Evolutionary conservation across 495 filamentous ascomycete genomes (phyloP), one percentile per base, ranked within the genome.

Genomic region (Bathelium albidoporum): DNA sequence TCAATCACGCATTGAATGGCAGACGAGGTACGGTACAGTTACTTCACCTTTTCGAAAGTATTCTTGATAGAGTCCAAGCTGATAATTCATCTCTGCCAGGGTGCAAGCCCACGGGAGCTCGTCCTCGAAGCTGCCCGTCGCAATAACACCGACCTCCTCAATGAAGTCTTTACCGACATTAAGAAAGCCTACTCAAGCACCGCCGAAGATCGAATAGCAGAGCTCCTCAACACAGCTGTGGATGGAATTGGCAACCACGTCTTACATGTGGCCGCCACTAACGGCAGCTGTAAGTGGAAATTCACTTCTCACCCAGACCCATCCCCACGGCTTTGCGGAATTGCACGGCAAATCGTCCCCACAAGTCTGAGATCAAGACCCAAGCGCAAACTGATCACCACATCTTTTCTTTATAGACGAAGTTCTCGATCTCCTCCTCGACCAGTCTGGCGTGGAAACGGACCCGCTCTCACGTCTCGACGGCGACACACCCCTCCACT

Each of bases 361-460:
- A n/a, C n/a, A n/a, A n/a, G n/a, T n/a, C n/a, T n/a, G n/a, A n/a
- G n/a, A n/a, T n/a, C n/a, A n/a, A n/a, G n/a, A n/a, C n/a, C n/a
- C n/a, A n/a, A n/a, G n/a, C n/a, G n/a, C n/a, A n/a, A n/a, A n/a
- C n/a, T 49, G 44, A 49, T 5, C 5, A 49, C 5, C n/a, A 16
- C 18, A 5, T 49, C 44, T 12, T 7, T 16, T 7, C 9, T 20
- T 16, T 55, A 4, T 29, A 55, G 49, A 95, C 78, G 93, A 97
- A 67, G 82, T 90, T 24, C 89, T 97, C 77, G 94, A 98, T 76
- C 66, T 82, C 62, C 85, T 98, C 58, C 93, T 98, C 64, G 95
- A 98, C 79, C 91, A 96, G 73, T 86, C 91, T 62, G 89, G 84
- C 62, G 87, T 98, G 74, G 94, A 98, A 80, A 95, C 94, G 73